Evolutionary conservation across 371 early-diverging fungal genomes (phyloP).

Genomic region (Haplosporangium sp.): DNA sequence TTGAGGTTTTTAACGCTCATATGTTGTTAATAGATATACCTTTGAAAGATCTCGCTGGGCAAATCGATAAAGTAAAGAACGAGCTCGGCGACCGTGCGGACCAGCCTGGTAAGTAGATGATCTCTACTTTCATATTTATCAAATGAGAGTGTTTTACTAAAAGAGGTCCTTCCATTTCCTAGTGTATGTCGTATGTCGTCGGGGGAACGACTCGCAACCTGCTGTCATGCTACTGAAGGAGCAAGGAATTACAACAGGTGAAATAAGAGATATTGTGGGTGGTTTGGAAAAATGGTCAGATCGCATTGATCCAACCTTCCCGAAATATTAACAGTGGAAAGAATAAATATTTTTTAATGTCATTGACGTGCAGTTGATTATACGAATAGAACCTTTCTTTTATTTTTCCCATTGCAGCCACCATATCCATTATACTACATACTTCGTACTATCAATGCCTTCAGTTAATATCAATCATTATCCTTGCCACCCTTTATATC

Average conservation of each 20-base stretch:
- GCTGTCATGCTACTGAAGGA: slow-evolving; percentile 80
- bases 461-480: too few relatives aligned
- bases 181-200: slow-evolving; percentile 91
- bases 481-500: too few relatives aligned
- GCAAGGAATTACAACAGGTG: slow-evolving; percentile 59
- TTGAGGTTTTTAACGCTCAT: too few relatives aligned
- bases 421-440: too few relatives aligned
- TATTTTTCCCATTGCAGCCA: too few relatives aligned
- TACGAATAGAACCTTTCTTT: too few relatives aligned
- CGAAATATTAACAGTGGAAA: slow-evolving; percentile 73
- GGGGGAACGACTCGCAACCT: slow-evolving; percentile 92
- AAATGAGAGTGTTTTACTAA: too few relatives aligned
- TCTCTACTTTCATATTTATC: neutral
- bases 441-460: too few relatives aligned
- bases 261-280: slow-evolving; percentile 82
- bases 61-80: slow-evolving; percentile 24
- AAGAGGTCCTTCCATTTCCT: slow-evolving; percentile 5
- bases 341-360: too few relatives aligned
- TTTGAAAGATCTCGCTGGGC: slow-evolving; percentile 25
- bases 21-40: slow-evolving; percentile 31
- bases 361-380: too few relatives aligned
- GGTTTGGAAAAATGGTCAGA: slow-evolving; percentile 85
- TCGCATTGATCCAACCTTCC: slow-evolving; percentile 84
- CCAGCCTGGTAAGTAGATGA: slow-evolving; percentile 40
- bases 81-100: slow-evolving; percentile 57